These are phyloP conservation scores for Pyronema omphalodes DNA, from an alignment of 495 filamentous ascomycete genomes.

Conservation along the genomic window DNA sequence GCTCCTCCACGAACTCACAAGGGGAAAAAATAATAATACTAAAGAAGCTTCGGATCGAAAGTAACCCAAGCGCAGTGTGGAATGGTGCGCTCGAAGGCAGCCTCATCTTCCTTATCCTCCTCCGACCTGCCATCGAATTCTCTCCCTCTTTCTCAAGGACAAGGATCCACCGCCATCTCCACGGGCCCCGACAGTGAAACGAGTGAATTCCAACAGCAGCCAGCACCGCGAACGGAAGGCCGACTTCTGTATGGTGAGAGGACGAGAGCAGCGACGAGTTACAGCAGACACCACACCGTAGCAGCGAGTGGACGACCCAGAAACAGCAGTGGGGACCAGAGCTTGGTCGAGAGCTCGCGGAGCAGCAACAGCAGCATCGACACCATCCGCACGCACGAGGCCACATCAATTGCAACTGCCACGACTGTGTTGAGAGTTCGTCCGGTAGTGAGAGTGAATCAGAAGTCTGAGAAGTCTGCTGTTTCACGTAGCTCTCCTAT, in stretches of 20 bases:
- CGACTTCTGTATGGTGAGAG: background rate
- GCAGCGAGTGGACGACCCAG: background rate
- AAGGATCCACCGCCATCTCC: constrained; percentile 12
- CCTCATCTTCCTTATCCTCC: constrained; percentile 15
- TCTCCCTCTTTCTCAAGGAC: constrained; percentile 10
- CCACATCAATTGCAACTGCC: constrained; percentile 7
- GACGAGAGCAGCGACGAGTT: background rate
- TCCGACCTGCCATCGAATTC: constrained; percentile 7
- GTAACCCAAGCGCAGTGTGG: constrained; percentile 12
- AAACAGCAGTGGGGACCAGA: background rate
- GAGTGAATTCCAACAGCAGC: constrained; percentile 16
- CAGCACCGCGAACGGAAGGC: constrained; percentile 1
- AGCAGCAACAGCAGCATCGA: constrained; percentile 8
- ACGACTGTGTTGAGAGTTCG: constrained; percentile 12
- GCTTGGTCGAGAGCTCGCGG: constrained; percentile 12
- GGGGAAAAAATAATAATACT: constrained; percentile 10
- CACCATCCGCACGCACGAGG: constrained; percentile 5
- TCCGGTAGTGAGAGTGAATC: constrained; percentile 14
- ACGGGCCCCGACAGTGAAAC: background rate
- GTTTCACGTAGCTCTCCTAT: constrained; percentile 1
- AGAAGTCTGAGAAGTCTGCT: background rate
- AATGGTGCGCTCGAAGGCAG: constrained; percentile 23
- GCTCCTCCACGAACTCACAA: constrained; percentile 1
- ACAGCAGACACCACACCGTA: background rate
- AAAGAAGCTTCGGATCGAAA: constrained; percentile 19